phyloP scores from a whole-genome alignment of 1,139 yeast genomes.

The Nakaseomyces uthaithaninus region DNA sequence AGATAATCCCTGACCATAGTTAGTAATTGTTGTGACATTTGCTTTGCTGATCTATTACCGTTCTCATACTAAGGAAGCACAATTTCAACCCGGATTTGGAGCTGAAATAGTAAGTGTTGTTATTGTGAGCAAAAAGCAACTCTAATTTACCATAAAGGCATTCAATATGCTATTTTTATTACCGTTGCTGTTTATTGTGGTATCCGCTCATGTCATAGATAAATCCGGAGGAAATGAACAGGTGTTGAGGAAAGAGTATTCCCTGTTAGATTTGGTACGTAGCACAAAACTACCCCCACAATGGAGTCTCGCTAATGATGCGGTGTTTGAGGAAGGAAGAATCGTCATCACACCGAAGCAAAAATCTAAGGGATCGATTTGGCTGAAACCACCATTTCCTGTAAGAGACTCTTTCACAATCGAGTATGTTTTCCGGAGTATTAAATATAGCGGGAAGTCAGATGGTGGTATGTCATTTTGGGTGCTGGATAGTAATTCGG shows the following conservation, averaged over 20 bases:
- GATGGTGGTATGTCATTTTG: constrained; percentile 25
- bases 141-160: neutral
- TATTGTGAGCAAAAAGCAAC: neutral
- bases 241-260: constrained; percentile 21
- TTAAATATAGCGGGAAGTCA: constrained; percentile 7
- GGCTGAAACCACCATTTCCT: constrained; percentile 36
- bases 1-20: too few species aligned
- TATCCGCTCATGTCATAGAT: neutral
- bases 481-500: constrained; percentile 26
- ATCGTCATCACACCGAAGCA: constrained; percentile 38
- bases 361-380: constrained; percentile 38
- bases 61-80: too few species aligned
- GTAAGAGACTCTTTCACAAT: constrained; percentile 39
- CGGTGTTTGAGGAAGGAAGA: constrained; percentile 36
- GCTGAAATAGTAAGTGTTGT: neutral
- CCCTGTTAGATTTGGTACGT: constrained; percentile 33
- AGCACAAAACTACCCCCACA: constrained; percentile 13
- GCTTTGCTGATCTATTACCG: too few species aligned
- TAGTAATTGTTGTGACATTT: too few species aligned
- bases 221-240: constrained; percentile 4
- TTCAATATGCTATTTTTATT: neutral
- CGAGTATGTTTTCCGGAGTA: constrained; percentile 23
- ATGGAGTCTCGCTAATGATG: constrained; percentile 33
- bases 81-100: too few species aligned
- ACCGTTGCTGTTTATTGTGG: neutral